Conservation (phyloP, 805 yeast species). For the Candida mattraensis region DNA sequence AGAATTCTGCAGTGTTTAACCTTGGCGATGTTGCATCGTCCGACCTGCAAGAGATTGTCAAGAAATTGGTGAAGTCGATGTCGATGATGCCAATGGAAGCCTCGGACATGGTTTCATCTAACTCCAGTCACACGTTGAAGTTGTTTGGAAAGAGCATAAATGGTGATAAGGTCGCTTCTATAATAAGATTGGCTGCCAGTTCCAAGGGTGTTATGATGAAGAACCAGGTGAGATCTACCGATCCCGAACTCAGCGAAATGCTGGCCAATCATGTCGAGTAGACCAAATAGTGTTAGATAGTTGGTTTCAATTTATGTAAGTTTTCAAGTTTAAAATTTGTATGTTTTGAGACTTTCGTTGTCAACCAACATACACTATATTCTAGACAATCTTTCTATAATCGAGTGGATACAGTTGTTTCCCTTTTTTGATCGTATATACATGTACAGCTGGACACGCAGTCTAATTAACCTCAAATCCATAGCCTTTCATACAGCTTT, state of each 20-base stretch:
- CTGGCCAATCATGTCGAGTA: constrained; percentile 51
- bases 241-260: constrained; percentile 45
- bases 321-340: no score
- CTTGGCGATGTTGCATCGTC: constrained; percentile 44
- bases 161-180: constrained; percentile 52
- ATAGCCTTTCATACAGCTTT: constrained; percentile 85
- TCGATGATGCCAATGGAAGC: constrained; percentile 75
- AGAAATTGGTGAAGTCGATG: constrained; percentile 50
- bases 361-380: no score
- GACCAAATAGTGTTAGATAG: no score
- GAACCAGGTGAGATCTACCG: constrained; percentile 58
- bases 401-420: no score
- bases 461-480: constrained; percentile 61
- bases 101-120: constrained; percentile 60
- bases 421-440: constrained; percentile 2
- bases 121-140: constrained; percentile 68
- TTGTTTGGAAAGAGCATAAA: constrained; percentile 75
- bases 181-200: constrained; percentile 49
- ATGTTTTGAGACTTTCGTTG: no score
- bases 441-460: not conserved
- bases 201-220: constrained; percentile 53
- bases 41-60: constrained; percentile 56
- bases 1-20: constrained; percentile 65
- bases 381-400: no score
- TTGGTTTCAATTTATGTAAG: no score